Conservation (phyloP, 108 stramenopile species). For the Cylindrotheca fusiformis region DNA sequence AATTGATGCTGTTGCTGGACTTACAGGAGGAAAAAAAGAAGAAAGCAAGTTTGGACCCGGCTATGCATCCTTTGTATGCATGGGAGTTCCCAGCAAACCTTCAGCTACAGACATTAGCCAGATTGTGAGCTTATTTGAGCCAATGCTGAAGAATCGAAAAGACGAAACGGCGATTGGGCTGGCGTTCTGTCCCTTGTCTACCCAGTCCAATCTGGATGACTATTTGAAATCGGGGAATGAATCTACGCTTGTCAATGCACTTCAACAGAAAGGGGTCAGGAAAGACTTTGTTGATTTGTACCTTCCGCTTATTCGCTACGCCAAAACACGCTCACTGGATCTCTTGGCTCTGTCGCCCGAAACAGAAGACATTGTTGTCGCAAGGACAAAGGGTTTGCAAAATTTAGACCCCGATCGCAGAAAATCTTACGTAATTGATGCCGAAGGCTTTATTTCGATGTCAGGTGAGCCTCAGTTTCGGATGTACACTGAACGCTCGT, state of each 20-base stretch:
- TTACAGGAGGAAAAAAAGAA: conserved; percentile 12
- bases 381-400: conserved; percentile 59
- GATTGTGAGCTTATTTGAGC: conserved; percentile 39
- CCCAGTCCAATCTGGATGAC: conserved; percentile 59
- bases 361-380: conserved; percentile 47
- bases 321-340: conserved; percentile 34
- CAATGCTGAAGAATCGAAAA: conserved; percentile 42
- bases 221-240: conserved; percentile 28
- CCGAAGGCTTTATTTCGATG: conserved; percentile 71
- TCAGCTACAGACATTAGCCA: conserved; percentile 45
- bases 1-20: conserved; percentile 37
- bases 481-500: conserved; percentile 74
- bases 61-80: conserved; percentile 61
- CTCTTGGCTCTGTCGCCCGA: conserved; percentile 69
- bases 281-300: conserved; percentile 32
- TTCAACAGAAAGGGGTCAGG: conserved; percentile 39
- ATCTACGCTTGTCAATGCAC: conserved; percentile 20
- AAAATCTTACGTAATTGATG: conserved; percentile 62
- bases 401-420: conserved; percentile 53
- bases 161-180: conserved; percentile 66
- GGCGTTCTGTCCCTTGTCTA: conserved; percentile 43
- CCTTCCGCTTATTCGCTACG: conserved; percentile 57
- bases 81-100: conserved; percentile 53
- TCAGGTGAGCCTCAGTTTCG: conserved; percentile 74
- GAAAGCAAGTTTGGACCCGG: conserved; percentile 24